Evolutionary conservation across 2,329 filamentous ascomycete genomes (phyloP), one percentile per base, ranked within the genome.

Genomic region (Xylariaceae sp.): DNA sequence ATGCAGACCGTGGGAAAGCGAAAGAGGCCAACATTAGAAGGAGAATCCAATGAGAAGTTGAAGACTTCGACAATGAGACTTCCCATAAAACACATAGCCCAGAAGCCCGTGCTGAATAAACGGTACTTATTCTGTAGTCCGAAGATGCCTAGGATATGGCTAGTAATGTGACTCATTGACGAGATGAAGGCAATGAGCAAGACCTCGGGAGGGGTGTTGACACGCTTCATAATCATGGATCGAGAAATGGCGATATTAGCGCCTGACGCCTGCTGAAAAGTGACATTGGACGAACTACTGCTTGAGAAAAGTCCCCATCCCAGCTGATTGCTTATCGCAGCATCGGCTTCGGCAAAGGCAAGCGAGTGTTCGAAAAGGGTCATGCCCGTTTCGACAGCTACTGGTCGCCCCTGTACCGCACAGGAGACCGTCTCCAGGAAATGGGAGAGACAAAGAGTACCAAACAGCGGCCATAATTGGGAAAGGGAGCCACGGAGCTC

Each of bases 301-400:
- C 50, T 79, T 66, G 58, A 76, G 63, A 89, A 87, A 1, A 83
- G 63, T 0, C 86, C 84, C 69, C 91, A 83, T 12, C 87, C 87
- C 13, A 96, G 80, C 46, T 91, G 88, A 59, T 86, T 89, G 61
- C 86, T 86, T 42, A 97, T 86, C 58, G 92, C 88, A 31, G 89
- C 87, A 68, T 99, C 94, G 9, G 93, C 93, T 70, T 99, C 94
- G 11, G 93, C 90, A 72, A 97, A 99, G 2, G 93, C 93, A 9
- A 99, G 77, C 0, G 92, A 97, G 66, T 97, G 92, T 68, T 99
- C 94, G 63, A 97, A 96, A 2, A 97, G 81, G 0, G 92, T 96
- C 89, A 97, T 96, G 16, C 91, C 92, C 1, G 90, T 95, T 71
- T 97, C 94, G 0, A 89, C 87, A 57, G 88, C 83, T 0, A 90